Conservation (phyloP, 2,329 filamentous ascomycete species). For the Endocalyx cinctus region DNA sequence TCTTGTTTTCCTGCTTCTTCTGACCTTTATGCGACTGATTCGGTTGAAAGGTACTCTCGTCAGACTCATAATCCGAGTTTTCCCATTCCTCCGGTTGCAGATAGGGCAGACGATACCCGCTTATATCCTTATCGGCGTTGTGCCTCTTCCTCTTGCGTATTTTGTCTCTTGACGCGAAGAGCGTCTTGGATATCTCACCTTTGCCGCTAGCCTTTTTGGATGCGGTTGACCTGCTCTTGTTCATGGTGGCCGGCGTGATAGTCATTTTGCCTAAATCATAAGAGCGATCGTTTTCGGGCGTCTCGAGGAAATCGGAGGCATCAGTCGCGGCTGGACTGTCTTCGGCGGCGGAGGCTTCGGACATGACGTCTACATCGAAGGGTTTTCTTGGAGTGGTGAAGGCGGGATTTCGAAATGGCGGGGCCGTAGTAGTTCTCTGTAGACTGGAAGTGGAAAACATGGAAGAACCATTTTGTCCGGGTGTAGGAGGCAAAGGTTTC, state of each 20-base stretch:
- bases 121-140: slow-evolving; percentile 47
- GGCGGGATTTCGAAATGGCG: slow-evolving; percentile 58
- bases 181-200: slow-evolving; percentile 54
- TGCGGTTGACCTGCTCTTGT: slow-evolving; percentile 35
- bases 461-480: slow-evolving; percentile 29
- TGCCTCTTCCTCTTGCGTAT: slow-evolving; percentile 52
- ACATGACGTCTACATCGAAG: slow-evolving; percentile 47
- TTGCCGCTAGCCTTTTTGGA: slow-evolving; percentile 49
- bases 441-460: slow-evolving; percentile 41
- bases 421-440: slow-evolving; percentile 37
- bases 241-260: slow-evolving; percentile 44
- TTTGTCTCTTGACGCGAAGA: slow-evolving; percentile 35
- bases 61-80: slow-evolving; percentile 46
- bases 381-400: slow-evolving; percentile 60
- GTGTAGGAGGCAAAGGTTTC: slow-evolving; percentile 29
- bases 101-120: slow-evolving; percentile 39
- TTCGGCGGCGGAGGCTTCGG: slow-evolving; percentile 54
- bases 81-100: slow-evolving; percentile 38
- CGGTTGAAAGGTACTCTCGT: slow-evolving; percentile 33
- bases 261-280: slow-evolving; percentile 38
- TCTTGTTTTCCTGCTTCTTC: slow-evolving; percentile 17
- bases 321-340: slow-evolving; percentile 58
- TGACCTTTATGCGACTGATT: slow-evolving; percentile 12
- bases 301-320: slow-evolving; percentile 48
- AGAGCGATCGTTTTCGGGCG: slow-evolving; percentile 45